These are phyloP conservation scores for Phytopythium mirpurense DNA, from an alignment of 352 stramenopile species.

Conservation along the genomic window DNA sequence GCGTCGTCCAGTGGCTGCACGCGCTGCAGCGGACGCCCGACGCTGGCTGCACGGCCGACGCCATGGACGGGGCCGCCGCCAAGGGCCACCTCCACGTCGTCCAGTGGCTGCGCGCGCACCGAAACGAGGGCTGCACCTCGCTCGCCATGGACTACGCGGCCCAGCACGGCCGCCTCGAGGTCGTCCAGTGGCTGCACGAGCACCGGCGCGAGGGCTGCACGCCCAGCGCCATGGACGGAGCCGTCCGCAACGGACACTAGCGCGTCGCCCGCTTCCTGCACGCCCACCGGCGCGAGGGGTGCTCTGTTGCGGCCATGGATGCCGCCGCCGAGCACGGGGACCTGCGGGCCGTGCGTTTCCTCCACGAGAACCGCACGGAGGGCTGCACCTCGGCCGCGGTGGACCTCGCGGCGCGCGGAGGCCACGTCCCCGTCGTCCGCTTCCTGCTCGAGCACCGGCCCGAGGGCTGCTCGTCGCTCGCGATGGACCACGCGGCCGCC, in stretches of 20 bases:
- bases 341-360: not conserved
- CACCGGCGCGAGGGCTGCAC: constrained; percentile 9
- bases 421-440: not conserved
- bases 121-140: constrained; percentile 4
- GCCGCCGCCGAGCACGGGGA: not conserved
- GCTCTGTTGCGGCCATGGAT: constrained; percentile 1
- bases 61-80: not conserved
- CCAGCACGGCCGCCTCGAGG: constrained; percentile 7
- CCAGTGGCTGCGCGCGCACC: constrained; percentile 10
- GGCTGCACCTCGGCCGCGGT: not conserved
- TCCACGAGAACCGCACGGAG: not conserved
- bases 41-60: constrained; percentile 1
- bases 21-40: not conserved
- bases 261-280: constrained; percentile 11
- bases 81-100: too few relatives aligned
- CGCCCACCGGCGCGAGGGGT: constrained; percentile 6
- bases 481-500: not conserved
- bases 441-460: constrained; percentile 4
- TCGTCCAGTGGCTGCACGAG: constrained; percentile 13
- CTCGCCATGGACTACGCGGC: constrained; percentile 12
- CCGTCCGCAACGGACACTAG: constrained; percentile 2
- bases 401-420: constrained; percentile 1
- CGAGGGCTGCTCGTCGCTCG: not conserved
- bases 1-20: constrained; percentile 27
- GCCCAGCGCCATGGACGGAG: constrained; percentile 1